Conservation (phyloP, 441 rosid species). For the Populus tomentosa region DNA sequence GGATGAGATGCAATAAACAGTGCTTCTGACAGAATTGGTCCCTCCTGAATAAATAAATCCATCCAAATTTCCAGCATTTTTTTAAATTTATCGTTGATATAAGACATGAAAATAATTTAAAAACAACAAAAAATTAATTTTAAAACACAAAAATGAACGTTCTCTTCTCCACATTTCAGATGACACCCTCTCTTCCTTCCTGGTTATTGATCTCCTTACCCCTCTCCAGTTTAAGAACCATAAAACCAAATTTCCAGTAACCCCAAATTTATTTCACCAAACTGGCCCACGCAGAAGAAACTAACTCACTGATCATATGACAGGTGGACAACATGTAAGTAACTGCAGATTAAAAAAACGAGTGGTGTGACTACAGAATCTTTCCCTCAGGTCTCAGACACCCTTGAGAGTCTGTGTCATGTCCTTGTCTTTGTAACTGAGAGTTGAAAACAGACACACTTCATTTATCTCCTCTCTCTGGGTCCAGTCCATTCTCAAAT, state of each 20-base stretch:
- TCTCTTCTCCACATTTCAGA: slow-evolving; percentile 5
- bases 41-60: neutral
- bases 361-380: neutral
- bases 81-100: too few relatives aligned
- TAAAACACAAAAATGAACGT: too few relatives aligned
- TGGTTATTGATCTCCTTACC: slow-evolving; percentile 20
- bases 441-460: neutral
- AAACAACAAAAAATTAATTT: too few relatives aligned
- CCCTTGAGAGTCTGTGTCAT: neutral
- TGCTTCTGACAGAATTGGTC: neutral
- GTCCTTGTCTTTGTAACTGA: neutral
- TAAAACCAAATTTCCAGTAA: neutral
- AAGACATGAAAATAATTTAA: too few relatives aligned
- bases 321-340: slow-evolving; percentile 18
- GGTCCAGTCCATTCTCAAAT: neutral
- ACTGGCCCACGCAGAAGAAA: neutral
- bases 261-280: neutral
- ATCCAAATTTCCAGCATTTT: too few relatives aligned
- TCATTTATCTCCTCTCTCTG: neutral
- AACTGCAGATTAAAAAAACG: neutral
- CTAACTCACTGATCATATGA: neutral
- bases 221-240: neutral
- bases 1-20: neutral
- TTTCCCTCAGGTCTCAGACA: neutral
- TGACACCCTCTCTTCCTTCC: slow-evolving; percentile 11